Percentiles rank a stretch among this genome's conserved stretches.
Evolutionary conservation across 225 moss, liverwort and hornwort genomes (phyloP).

Genomic region (Pleurozium schreberi): DNA sequence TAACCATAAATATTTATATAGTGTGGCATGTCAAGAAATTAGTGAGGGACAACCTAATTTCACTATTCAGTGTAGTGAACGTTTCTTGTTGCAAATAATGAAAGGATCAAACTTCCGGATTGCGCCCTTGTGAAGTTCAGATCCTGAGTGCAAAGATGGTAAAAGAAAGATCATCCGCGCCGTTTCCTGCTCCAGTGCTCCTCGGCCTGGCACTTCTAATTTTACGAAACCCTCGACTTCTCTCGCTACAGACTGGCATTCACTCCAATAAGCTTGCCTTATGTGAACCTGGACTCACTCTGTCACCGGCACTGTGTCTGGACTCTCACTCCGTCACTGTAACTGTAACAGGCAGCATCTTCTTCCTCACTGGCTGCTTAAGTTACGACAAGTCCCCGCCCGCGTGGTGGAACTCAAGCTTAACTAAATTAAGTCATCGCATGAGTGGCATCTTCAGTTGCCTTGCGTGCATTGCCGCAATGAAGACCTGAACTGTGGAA

Average conservation of each 20-base stretch:
- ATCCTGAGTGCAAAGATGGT: background rate
- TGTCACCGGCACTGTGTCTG: no score
- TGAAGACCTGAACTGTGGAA: background rate
- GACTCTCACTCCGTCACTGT: no score
- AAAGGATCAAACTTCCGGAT: background rate
- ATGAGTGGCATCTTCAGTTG: background rate
- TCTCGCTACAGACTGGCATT: background rate
- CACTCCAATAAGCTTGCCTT: no score
- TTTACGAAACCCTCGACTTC: background rate
- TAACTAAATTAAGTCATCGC: no score
- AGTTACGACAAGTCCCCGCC: background rate
- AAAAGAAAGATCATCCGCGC: background rate
- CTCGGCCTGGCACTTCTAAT: background rate
- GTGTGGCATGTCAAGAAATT: no score
- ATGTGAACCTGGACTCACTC: no score
- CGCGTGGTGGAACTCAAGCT: no score
- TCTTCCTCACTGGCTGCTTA: background rate
- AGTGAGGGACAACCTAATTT: no score
- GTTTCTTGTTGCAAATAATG: background rate
- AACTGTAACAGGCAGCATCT: background rate
- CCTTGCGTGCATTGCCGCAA: background rate
- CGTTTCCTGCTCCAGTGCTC: background rate
- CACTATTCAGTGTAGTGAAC: no score
- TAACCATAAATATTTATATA: no score
- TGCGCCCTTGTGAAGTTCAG: background rate